Conservation (phyloP, 2,329 filamentous ascomycete species). For the Ambrosiella xylebori region DNA sequence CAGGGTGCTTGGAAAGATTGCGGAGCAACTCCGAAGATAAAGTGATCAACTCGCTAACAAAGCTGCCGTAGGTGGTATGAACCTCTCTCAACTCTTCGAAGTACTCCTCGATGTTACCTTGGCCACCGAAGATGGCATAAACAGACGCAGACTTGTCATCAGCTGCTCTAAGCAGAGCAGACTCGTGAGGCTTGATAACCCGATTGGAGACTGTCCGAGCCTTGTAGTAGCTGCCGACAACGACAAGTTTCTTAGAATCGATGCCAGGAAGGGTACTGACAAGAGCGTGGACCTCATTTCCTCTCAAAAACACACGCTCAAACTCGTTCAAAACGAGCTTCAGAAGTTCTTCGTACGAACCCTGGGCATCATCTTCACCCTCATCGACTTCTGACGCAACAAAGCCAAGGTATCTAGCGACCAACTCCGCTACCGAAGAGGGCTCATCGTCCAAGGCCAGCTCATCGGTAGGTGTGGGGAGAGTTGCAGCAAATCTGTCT, state of each 20-base stretch:
- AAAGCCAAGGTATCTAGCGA: slow-evolving; percentile 84
- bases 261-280: slow-evolving; percentile 78
- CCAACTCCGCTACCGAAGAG: slow-evolving; percentile 83
- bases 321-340: slow-evolving; percentile 91
- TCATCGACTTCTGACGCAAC: slow-evolving; percentile 79
- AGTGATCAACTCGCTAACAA: slow-evolving; percentile 70
- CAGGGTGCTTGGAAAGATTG: slow-evolving; percentile 61
- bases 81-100: slow-evolving; percentile 92
- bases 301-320: slow-evolving; percentile 81
- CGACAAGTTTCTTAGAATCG: slow-evolving; percentile 75
- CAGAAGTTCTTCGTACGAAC: slow-evolving; percentile 80
- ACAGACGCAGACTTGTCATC: slow-evolving; percentile 68
- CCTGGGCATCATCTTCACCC: slow-evolving; percentile 75
- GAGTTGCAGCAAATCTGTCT: slow-evolving; percentile 68
- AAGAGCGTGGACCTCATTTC: slow-evolving; percentile 90
- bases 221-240: slow-evolving; percentile 81
- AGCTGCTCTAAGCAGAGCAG: slow-evolving; percentile 76
- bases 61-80: slow-evolving; percentile 77
- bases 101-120: slow-evolving; percentile 98
- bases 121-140: slow-evolving; percentile 90
- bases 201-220: slow-evolving; percentile 71
- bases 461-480: slow-evolving; percentile 89
- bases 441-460: slow-evolving; percentile 96
- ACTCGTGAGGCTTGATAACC: slow-evolving; percentile 81
- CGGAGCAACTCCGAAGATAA: slow-evolving; percentile 77